phyloP scores from a whole-genome alignment of 306 rosid species.

The Castanea mollissima region DNA sequence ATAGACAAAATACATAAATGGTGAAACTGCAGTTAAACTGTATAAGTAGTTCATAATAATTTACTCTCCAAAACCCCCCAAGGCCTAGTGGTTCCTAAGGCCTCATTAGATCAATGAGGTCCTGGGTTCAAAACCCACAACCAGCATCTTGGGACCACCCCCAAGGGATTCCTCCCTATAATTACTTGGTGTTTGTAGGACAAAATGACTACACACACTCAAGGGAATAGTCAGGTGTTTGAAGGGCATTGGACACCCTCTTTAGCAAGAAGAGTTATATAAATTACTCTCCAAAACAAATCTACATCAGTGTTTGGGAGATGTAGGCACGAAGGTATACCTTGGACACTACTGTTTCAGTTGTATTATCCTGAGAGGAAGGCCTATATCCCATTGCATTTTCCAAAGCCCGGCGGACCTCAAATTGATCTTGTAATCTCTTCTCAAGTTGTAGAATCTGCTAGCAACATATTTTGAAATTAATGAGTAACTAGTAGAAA shows the following conservation, averaged over 20 bases:
- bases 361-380: conserved; percentile 45
- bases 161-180: no score
- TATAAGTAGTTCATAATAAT: not conserved
- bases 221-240: no score
- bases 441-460: conserved; percentile 87
- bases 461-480: conserved; percentile 13
- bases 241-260: no score
- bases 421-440: conserved; percentile 78
- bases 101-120: no score
- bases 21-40: not conserved
- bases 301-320: not conserved
- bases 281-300: not conserved
- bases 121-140: no score
- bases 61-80: not conserved
- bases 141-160: no score
- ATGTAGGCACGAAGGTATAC: conserved; percentile 36
- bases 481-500: not conserved
- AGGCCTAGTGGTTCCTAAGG: no score
- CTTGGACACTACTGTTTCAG: conserved; percentile 55
- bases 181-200: no score
- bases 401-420: conserved; percentile 76
- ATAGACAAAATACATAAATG: not conserved
- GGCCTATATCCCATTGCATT: conserved; percentile 67
- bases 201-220: no score
- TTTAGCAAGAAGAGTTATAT: no score